phyloP scores from a whole-genome alignment of 2,329 filamentous ascomycete species.

The Zymoseptoria pseudotritici region DNA sequence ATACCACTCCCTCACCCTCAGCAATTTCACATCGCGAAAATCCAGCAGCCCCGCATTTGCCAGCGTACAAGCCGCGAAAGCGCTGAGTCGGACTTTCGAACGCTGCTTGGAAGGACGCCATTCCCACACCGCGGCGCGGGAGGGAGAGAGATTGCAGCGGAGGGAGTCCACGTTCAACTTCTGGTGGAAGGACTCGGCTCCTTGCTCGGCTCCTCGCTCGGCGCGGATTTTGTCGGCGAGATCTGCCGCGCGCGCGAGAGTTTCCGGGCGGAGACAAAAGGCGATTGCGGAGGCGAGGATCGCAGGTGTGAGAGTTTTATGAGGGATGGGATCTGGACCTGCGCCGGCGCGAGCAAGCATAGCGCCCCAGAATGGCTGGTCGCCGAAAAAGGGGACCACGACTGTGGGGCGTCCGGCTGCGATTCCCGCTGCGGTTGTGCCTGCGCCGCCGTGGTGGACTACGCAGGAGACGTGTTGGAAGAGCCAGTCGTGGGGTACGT shows the following conservation, averaged over 20 bases:
- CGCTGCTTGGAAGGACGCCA: conserved; percentile 42
- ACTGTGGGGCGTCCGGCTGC: conserved; percentile 43
- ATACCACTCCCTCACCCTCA: conserved; percentile 55
- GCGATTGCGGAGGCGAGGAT: conserved; percentile 38
- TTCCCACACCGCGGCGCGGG: conserved; percentile 67
- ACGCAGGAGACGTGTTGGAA: conserved; percentile 47
- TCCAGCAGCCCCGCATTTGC: conserved; percentile 55
- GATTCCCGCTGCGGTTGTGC: conserved; percentile 49
- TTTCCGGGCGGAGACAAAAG: conserved; percentile 32
- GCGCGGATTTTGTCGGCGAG: conserved; percentile 34
- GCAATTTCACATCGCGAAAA: conserved; percentile 64
- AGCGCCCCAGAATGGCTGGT: conserved; percentile 48
- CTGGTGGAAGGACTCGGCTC: conserved; percentile 37
- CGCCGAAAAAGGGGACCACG: conserved; percentile 50
- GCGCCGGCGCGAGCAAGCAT: conserved; percentile 39
- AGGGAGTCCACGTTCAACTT: conserved; percentile 53
- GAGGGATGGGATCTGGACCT: conserved; percentile 69
- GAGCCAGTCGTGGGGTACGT: conserved; percentile 51
- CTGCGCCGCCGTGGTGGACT: conserved; percentile 51
- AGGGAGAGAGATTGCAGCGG: conserved; percentile 60
- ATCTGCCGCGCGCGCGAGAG: conserved; percentile 26
- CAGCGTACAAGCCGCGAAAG: conserved; percentile 61
- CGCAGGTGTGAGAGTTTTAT: conserved; percentile 52
- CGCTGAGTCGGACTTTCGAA: conserved; percentile 58
- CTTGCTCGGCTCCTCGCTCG: conserved; percentile 34